phyloP scores from a whole-genome alignment of 495 filamentous ascomycete genomes.

The Terfezia claveryi region DNA sequence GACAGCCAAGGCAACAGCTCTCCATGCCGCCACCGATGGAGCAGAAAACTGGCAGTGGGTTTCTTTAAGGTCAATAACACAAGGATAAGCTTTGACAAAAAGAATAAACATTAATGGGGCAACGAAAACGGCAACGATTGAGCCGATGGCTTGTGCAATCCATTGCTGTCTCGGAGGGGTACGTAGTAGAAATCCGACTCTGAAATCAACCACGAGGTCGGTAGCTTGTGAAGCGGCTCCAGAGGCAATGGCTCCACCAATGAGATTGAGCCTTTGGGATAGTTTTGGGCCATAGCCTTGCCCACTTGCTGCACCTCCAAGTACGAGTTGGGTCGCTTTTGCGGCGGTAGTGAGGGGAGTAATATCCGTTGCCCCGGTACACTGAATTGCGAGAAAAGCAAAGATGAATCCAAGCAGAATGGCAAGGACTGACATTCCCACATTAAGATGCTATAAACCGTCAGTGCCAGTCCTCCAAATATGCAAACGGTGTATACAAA shows the following conservation, averaged over 20 bases:
- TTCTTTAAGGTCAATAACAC: slow-evolving; percentile 28
- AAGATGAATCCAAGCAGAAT: slow-evolving; percentile 43
- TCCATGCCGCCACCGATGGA: slow-evolving; percentile 43
- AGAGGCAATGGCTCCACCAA: slow-evolving; percentile 37
- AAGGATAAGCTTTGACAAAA: slow-evolving; percentile 43
- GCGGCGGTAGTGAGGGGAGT: slow-evolving; percentile 41
- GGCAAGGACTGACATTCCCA: slow-evolving; percentile 38
- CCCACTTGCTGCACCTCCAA: slow-evolving; percentile 36
- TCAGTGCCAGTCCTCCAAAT: not conserved
- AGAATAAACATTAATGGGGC: slow-evolving; percentile 39
- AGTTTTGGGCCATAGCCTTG: slow-evolving; percentile 24
- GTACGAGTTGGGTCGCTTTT: slow-evolving; percentile 45
- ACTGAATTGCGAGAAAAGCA: slow-evolving; percentile 45
- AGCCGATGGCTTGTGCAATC: slow-evolving; percentile 38
- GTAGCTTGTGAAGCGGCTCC: slow-evolving; percentile 36
- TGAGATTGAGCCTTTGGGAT: slow-evolving; percentile 38
- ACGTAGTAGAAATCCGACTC: slow-evolving; percentile 39
- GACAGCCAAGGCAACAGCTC: slow-evolving; percentile 41
- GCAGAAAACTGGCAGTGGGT: slow-evolving; percentile 31
- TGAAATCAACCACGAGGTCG: slow-evolving; percentile 36
- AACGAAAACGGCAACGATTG: slow-evolving; percentile 38
- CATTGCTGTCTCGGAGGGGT: slow-evolving; percentile 42
- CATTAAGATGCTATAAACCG: slow-evolving; percentile 26
- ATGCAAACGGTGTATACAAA: not conserved
- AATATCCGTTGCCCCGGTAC: slow-evolving; percentile 38